These are phyloP conservation scores for Corchorus olitorius DNA, from an alignment of 345 rosid species.

Conservation along the genomic window DNA sequence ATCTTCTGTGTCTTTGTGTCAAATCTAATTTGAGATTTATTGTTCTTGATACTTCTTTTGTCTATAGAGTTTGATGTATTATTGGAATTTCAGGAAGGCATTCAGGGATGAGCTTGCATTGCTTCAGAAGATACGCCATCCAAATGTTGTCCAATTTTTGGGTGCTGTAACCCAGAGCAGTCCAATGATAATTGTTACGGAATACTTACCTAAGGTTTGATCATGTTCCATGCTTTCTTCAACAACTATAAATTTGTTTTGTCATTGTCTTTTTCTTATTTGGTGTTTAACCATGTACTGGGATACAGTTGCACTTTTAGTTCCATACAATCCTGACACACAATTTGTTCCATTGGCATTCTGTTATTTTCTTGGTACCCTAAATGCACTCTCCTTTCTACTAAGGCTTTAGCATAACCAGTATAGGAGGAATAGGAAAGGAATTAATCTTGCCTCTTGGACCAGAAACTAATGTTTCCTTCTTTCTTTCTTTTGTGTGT, in stretches of 20 bases:
- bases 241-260: background rate
- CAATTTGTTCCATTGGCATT: background rate
- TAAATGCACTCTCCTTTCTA: background rate
- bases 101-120: conserved; percentile 80
- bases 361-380: background rate
- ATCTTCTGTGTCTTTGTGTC: background rate
- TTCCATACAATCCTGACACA: background rate
- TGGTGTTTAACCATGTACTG: background rate
- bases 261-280: background rate
- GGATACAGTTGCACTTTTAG: conserved; percentile 1
- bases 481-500: too few relatives aligned
- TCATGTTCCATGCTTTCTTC: background rate
- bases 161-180: conserved; percentile 90
- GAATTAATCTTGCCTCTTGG: too few relatives aligned
- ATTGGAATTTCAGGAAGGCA: conserved; percentile 56
- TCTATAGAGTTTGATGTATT: conserved; percentile 8
- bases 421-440: too few relatives aligned
- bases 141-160: conserved; percentile 84
- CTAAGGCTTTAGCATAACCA: too few relatives aligned
- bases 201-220: conserved; percentile 68
- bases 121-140: conserved; percentile 86
- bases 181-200: conserved; percentile 90
- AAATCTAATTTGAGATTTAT: background rate
- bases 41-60: conserved; percentile 2
- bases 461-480: too few relatives aligned